A percentile compares a stretch with the other conserved stretches of the same genome.
Conservation (phyloP, 768 basidiomycete genomes). For the Suillus subaureus region DNA sequence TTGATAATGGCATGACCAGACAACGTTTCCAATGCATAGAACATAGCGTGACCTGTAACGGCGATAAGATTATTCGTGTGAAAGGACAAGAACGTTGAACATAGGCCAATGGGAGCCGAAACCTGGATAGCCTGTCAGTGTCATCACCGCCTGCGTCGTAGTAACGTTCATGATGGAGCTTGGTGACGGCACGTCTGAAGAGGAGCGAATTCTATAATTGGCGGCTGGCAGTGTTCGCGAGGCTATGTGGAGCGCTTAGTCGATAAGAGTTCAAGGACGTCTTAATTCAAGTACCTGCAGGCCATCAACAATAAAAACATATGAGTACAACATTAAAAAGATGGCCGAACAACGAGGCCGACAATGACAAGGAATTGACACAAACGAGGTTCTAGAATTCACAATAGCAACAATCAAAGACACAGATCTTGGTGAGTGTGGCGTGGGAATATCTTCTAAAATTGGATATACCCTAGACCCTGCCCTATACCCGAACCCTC, state of each 20-base stretch:
- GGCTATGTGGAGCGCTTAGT: slow-evolving; percentile 1
- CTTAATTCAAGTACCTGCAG: background rate
- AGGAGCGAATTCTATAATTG: slow-evolving; percentile 6
- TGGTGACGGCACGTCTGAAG: slow-evolving; percentile 1
- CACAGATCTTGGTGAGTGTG: slow-evolving; percentile 19
- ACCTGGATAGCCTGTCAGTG: slow-evolving; percentile 4
- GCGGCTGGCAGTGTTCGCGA: background rate
- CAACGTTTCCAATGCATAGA: background rate
- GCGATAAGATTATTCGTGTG: background rate
- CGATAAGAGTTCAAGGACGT: background rate
- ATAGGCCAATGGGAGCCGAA: slow-evolving; percentile 3
- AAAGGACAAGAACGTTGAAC: background rate
- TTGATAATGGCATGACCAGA: background rate
- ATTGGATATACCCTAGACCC: slow-evolving; percentile 35
- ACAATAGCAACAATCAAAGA: slow-evolving; percentile 14
- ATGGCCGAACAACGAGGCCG: slow-evolving; percentile 6
- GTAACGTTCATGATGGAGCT: slow-evolving; percentile 6
- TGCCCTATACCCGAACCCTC: slow-evolving; percentile 63
- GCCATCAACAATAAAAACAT: background rate
- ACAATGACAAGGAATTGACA: slow-evolving; percentile 1
- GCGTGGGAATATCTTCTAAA: slow-evolving; percentile 21
- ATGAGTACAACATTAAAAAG: background rate
- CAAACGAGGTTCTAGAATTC: slow-evolving; percentile 8
- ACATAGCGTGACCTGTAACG: background rate
- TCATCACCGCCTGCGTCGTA: slow-evolving; percentile 3